These are phyloP conservation scores for Linnemannia schmuckeri DNA, from an alignment of 192 early-diverging fungal species.

Conservation along the genomic window DNA sequence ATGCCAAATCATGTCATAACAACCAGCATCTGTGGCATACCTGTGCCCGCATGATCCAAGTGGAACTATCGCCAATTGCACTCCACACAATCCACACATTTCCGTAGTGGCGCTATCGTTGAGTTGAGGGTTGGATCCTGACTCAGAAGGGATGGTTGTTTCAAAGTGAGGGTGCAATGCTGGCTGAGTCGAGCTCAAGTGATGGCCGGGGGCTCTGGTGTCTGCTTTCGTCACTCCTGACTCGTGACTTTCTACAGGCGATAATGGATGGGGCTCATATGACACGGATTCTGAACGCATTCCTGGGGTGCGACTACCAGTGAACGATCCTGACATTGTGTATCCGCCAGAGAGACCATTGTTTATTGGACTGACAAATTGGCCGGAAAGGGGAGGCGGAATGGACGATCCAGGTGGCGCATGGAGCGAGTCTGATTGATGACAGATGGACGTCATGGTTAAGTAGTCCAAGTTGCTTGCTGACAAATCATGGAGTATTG, in stretches of 20 bases:
- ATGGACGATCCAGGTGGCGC: not conserved
- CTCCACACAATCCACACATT: conserved; percentile 33
- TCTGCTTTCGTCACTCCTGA: not conserved
- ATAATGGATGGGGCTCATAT: not conserved
- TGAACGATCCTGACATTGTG: not conserved
- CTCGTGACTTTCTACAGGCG: not conserved
- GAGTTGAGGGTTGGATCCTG: not conserved
- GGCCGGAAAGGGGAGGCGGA: not conserved
- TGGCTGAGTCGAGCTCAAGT: not conserved
- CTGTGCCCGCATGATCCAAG: conserved; percentile 45
- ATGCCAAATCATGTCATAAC: not conserved
- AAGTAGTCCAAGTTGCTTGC: not conserved
- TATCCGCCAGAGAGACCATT: not conserved
- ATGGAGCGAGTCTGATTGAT: not conserved
- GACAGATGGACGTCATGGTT: not conserved
- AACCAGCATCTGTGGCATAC: conserved; percentile 12
- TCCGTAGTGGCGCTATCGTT: not conserved
- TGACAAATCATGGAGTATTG: conserved; percentile 23
- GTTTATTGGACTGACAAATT: not conserved
- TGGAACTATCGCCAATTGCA: conserved; percentile 16
- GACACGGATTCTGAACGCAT: not conserved
- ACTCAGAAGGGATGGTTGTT: not conserved
- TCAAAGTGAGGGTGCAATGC: conserved; percentile 19
- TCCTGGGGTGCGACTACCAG: not conserved
- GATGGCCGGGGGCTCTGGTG: not conserved